Percentiles rank a stretch among this genome's conserved stretches.
These are phyloP conservation scores for Syncephalastrum sp. DNA, from an alignment of 371 early-diverging fungal genomes.

Conservation along the genomic window DNA sequence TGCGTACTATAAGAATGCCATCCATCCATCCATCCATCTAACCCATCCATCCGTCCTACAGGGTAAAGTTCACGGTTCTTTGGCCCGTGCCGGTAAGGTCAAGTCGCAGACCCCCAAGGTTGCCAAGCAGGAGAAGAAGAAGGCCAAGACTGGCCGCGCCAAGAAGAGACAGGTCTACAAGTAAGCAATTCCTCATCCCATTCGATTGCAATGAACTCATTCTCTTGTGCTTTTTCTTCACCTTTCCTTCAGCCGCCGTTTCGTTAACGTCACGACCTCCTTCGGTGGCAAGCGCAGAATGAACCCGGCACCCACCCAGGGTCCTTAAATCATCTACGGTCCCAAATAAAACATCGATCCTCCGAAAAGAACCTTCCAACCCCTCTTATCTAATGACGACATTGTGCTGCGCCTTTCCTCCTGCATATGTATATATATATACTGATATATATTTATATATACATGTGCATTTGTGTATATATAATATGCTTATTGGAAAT, in stretches of 20 bases:
- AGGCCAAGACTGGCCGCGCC: slow-evolving; percentile 92
- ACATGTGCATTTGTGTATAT: too few relatives aligned
- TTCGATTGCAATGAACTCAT: background rate
- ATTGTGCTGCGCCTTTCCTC: too few relatives aligned
- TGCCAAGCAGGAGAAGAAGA: slow-evolving; percentile 97
- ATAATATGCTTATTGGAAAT: too few relatives aligned
- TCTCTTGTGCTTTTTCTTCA: background rate
- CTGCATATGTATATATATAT: too few relatives aligned
- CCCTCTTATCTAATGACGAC: too few relatives aligned
- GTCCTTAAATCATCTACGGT: slow-evolving; percentile 33
- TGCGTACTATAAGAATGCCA: slow-evolving; percentile 10
- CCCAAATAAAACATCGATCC: too few relatives aligned
- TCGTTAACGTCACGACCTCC: slow-evolving; percentile 89
- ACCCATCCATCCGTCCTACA: slow-evolving; percentile 28
- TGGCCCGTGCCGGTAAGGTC: slow-evolving; percentile 99
- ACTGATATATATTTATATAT: too few relatives aligned
- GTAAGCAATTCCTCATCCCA: slow-evolving; percentile 18
- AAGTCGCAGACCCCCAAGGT: slow-evolving; percentile 99
- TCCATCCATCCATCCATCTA: slow-evolving; percentile 13
- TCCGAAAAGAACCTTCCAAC: too few relatives aligned
- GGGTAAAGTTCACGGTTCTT: slow-evolving; percentile 99
- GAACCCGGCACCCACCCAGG: slow-evolving; percentile 70
- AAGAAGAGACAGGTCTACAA: slow-evolving; percentile 98
- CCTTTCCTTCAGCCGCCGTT: slow-evolving; percentile 70
- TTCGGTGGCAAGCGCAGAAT: slow-evolving; percentile 90